These are phyloP conservation scores for Selenicereus undatus DNA, from an alignment of 148 eudicot species.

Conservation along the genomic window DNA sequence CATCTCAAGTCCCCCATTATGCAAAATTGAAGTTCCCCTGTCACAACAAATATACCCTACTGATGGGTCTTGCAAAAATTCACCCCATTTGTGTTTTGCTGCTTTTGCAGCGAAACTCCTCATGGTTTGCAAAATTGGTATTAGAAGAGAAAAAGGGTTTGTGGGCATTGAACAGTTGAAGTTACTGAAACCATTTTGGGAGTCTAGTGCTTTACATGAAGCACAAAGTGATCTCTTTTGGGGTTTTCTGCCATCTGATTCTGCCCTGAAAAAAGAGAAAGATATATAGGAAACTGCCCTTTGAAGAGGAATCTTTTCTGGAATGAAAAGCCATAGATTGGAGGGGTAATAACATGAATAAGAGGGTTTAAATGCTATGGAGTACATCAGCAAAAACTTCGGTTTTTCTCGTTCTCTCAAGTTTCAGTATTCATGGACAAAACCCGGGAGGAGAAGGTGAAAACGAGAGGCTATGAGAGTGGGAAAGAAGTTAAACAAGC, in stretches of 20 bases:
- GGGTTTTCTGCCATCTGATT: neutral
- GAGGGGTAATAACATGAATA: slow-evolving; percentile 1
- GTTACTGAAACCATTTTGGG: slow-evolving; percentile 7
- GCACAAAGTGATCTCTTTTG: slow-evolving; percentile 17
- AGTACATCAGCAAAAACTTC: slow-evolving; percentile 23
- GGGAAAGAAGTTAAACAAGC: neutral
- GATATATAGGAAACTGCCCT: slow-evolving; percentile 22
- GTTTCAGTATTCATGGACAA: slow-evolving; percentile 6
- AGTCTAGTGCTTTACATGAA: slow-evolving; percentile 19
- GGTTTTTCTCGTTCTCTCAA: neutral
- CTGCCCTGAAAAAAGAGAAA: slow-evolving; percentile 21
- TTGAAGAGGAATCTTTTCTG: slow-evolving; percentile 3
- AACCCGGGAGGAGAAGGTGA: neutral
- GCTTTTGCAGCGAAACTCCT: slow-evolving; percentile 19
- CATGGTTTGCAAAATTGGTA: slow-evolving; percentile 32
- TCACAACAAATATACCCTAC: slow-evolving; percentile 7
- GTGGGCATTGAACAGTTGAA: slow-evolving; percentile 19
- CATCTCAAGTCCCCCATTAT: slow-evolving; percentile 52
- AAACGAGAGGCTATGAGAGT: neutral
- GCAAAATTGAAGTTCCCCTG: slow-evolving; percentile 24
- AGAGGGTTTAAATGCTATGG: slow-evolving; percentile 23
- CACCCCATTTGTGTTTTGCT: slow-evolving; percentile 26
- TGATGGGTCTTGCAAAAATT: slow-evolving; percentile 15
- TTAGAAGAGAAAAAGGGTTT: slow-evolving; percentile 32
- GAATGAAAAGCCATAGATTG: slow-evolving; percentile 19